phyloP scores from a whole-genome alignment of 2,329 filamentous ascomycete genomes.

The Xylaria sp. region DNA sequence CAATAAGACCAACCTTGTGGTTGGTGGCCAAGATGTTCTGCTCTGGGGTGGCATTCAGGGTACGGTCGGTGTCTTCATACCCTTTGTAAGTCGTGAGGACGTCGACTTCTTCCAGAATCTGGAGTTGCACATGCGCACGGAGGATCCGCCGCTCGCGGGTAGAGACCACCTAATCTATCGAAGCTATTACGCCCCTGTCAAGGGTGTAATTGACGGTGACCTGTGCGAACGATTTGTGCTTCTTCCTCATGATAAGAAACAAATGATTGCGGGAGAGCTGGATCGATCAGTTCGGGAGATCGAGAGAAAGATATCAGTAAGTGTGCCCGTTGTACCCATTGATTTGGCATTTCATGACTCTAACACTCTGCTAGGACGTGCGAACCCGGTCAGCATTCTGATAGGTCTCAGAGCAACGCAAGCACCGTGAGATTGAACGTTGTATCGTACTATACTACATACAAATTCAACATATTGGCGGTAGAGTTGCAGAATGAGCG shows the following conservation, averaged over 20 bases:
- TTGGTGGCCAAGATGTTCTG: constrained; percentile 84
- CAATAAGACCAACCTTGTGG: constrained; percentile 81
- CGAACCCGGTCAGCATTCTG: constrained; percentile 56
- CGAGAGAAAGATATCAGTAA: constrained; percentile 83
- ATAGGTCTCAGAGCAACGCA: neutral
- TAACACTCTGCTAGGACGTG: constrained; percentile 43
- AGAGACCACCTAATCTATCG: constrained; percentile 94
- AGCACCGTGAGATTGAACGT: neutral
- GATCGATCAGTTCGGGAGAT: constrained; percentile 89
- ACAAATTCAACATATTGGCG: neutral
- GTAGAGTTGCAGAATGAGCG: neutral
- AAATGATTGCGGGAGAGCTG: constrained; percentile 88
- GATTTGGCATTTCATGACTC: neutral
- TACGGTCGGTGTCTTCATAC: constrained; percentile 87
- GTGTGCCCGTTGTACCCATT: constrained; percentile 23
- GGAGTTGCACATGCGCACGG: constrained; percentile 78
- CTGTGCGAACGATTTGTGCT: constrained; percentile 87
- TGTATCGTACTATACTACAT: neutral
- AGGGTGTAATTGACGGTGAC: constrained; percentile 95
- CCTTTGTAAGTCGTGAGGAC: constrained; percentile 86
- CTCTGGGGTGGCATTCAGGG: constrained; percentile 94
- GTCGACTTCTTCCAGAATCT: constrained; percentile 96
- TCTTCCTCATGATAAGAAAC: constrained; percentile 81
- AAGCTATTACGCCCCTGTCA: constrained; percentile 92
- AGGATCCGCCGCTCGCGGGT: constrained; percentile 83